A percentile compares a stretch with the other conserved stretches of the same genome.
Conservation (phyloP, 148 eudicot species). For the Amaranthus cruentus region DNA sequence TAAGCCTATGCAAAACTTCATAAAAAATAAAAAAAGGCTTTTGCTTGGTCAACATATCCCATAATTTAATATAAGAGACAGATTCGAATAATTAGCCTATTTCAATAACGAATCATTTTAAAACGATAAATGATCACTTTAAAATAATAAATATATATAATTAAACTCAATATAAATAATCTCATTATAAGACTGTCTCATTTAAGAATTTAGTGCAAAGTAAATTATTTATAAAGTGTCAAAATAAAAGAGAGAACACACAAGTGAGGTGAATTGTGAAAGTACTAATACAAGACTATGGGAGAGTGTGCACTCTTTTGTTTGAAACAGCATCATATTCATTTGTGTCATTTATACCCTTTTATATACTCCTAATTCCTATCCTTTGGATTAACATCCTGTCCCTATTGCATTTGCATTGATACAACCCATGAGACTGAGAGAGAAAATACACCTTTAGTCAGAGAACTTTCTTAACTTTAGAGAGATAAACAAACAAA, state of each 20-base stretch:
- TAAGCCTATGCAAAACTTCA: no score
- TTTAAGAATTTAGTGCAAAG: neutral
- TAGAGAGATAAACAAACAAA: neutral
- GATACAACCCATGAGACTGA: constrained; percentile 18
- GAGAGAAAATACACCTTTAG: constrained; percentile 4
- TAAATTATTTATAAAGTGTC: neutral
- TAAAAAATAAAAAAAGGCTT: neutral
- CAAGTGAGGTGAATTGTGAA: constrained; percentile 18
- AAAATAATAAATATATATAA: no score
- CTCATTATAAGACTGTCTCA: no score
- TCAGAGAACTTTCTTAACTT: neutral
- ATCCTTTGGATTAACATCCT: constrained; percentile 18
- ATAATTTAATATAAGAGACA: neutral
- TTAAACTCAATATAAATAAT: no score
- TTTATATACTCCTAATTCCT: neutral
- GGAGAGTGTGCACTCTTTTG: constrained; percentile 7
- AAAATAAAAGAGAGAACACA: neutral
- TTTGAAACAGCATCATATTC: constrained; percentile 16
- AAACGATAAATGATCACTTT: no score
- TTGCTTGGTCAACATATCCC: neutral
- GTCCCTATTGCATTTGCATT: constrained; percentile 15
- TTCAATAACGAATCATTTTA: no score
- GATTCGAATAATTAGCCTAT: no score
- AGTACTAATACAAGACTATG: neutral
- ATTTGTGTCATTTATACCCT: constrained; percentile 18